phyloP scores from a whole-genome alignment of 148 eudicot genomes.

The Camellia japonica region DNA sequence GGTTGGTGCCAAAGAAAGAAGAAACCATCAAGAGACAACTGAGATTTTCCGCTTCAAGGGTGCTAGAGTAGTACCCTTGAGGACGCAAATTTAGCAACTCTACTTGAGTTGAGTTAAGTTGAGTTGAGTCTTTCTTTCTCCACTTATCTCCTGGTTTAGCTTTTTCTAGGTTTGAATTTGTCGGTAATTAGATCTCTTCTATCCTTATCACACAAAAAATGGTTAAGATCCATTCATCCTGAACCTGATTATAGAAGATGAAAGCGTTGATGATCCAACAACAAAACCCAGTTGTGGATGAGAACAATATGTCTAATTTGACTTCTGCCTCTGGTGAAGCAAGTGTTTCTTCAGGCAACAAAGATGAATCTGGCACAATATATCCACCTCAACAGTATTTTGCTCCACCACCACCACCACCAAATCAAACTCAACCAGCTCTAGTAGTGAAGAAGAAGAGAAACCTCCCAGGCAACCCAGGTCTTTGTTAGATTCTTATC shows the following conservation, averaged over 20 bases:
- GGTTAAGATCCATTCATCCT: constrained; percentile 11
- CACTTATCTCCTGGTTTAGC: constrained; percentile 14
- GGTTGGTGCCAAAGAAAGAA: constrained; percentile 64
- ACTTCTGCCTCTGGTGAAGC: constrained; percentile 65
- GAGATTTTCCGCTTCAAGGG: constrained; percentile 30
- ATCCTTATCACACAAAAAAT: constrained; percentile 20
- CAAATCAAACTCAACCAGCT: constrained; percentile 26
- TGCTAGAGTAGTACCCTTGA: not conserved
- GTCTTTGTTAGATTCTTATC: constrained; percentile 18
- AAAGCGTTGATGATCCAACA: constrained; percentile 36
- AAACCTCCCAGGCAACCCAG: constrained; percentile 89
- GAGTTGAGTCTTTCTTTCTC: constrained; percentile 3
- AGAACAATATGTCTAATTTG: constrained; percentile 66
- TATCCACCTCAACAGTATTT: constrained; percentile 28
- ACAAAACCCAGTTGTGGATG: constrained; percentile 36
- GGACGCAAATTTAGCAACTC: not conserved
- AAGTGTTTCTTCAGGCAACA: constrained; percentile 41
- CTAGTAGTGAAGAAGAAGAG: constrained; percentile 52
- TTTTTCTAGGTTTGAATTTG: constrained; percentile 31
- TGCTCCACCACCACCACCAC: constrained; percentile 13
- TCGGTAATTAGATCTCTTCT: constrained; percentile 25
- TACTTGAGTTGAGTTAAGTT: not conserved
- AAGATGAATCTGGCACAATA: constrained; percentile 25
- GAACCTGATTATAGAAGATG: constrained; percentile 28
- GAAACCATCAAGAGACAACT: constrained; percentile 37